phyloP scores from a whole-genome alignment of 2,329 filamentous ascomycete genomes.

The Monilinia fructigena region DNA sequence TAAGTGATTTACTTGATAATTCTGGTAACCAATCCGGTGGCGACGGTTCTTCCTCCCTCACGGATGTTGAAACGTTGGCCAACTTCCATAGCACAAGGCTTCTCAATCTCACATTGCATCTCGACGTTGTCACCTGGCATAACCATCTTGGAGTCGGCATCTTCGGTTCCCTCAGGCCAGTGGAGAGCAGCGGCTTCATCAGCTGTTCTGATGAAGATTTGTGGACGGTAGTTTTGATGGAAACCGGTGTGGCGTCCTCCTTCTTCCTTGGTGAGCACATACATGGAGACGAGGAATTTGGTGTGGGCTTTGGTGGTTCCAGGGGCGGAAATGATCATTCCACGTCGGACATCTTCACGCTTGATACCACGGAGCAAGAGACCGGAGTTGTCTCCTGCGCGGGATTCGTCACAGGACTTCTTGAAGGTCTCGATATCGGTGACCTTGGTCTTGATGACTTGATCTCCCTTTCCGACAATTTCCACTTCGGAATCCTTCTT shows the following conservation, averaged over 20 bases:
- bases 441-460: conserved; percentile 95
- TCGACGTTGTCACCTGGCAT: conserved; percentile 99
- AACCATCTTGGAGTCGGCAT: conserved; percentile 73
- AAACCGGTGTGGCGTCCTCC: conserved; percentile 97
- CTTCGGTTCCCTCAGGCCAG: conserved; percentile 82
- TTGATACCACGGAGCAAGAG: conserved; percentile 93
- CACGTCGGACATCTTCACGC: conserved; percentile 89
- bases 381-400: conserved; percentile 96
- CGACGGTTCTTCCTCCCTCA: conserved; percentile 89
- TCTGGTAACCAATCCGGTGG: conserved; percentile 78
- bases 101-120: conserved; percentile 85
- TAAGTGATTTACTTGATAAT: conserved; percentile 50
- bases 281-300: conserved; percentile 93
- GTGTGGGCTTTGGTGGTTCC: conserved; percentile 81
- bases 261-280: conserved; percentile 96
- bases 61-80: conserved; percentile 98
- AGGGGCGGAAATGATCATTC: conserved; percentile 89
- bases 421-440: conserved; percentile 99
- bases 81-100: conserved; percentile 82
- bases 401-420: conserved; percentile 96
- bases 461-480: conserved; percentile 80
- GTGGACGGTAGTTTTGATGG: conserved; percentile 92
- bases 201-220: conserved; percentile 93
- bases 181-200: conserved; percentile 75
- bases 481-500: conserved; percentile 96